Base-by-base conservation (phyloP, 1,284 basidiomycete genomes). In the Athelia sp. region DNA sequence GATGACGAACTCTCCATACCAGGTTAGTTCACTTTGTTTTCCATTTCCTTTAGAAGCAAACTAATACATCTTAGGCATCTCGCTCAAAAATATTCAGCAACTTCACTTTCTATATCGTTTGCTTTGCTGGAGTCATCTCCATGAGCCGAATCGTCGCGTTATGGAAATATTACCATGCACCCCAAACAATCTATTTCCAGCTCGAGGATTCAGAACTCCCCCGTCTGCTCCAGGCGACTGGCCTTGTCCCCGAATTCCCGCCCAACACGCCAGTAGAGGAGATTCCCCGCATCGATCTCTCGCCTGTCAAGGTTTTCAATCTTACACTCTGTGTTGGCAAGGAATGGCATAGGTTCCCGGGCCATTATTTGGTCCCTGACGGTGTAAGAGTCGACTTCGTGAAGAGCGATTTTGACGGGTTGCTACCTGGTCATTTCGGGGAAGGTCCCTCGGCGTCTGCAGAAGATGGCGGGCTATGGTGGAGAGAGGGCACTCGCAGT, bases 291-390 rank as follows among this genome's bases (percentile, higher is more conserved):
- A 78, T 92, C 54, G 87, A 95, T 62, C 73, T 90, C 34, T 67
- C 81, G 1, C 81, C 81, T 1, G 72, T 97, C 56, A 73, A 75
- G 49, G 71, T 80, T n/a, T 81, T 94, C 56, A 80, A 83, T 50
- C 66, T 96, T 50, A 82, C 75, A n/a, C 64, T 99, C 1, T 99
- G 97, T 69, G 78, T 90, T 49, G 93, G 87, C 29, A 92, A 95
- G 62, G 96, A 99, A 68, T 99, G 97, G 97, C 77, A 98, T 63
- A 80, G 96, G 14, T 99, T 95, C 75, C 93, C 95, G 0, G 82
- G 90, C 1, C 87, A 90, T 63, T 98, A 90, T 68, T 79, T 96
- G 45, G 78, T 98, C 17, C 94, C 96, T 1, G 79, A 87, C 49
- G 87, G 82, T 15, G 73, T 98, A 50, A 78, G 84, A 43, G 84